These are phyloP conservation scores for Pythium phragmiticola DNA, from an alignment of 352 stramenopile genomes.

Conservation along the genomic window DNA sequence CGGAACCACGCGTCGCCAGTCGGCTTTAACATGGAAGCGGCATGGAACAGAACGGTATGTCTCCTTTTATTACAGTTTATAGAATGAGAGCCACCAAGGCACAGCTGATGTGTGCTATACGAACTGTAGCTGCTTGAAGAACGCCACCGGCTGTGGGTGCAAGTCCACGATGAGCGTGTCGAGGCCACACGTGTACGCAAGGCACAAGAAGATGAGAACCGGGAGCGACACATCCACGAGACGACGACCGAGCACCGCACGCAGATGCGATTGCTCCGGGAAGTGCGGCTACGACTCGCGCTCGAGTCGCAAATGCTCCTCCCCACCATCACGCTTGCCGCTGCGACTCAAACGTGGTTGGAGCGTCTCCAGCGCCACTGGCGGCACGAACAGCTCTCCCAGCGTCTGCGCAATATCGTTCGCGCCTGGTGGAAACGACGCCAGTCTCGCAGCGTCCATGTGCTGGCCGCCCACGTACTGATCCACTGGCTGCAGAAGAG, in stretches of 20 bases:
- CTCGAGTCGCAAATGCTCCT: constrained; percentile 41
- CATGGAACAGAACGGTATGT: constrained; percentile 47
- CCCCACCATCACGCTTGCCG: constrained; percentile 43
- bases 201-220: constrained; percentile 43
- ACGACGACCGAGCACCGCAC: constrained; percentile 47
- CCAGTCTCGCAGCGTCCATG: constrained; percentile 32
- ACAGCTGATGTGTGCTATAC: not conserved
- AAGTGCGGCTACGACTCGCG: constrained; percentile 36
- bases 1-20: constrained; percentile 41
- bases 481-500: constrained; percentile 68
- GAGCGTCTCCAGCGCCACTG: constrained; percentile 36
- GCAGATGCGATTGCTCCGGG: constrained; percentile 39
- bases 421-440: constrained; percentile 48
- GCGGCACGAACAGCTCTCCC: constrained; percentile 36
- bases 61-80: not conserved
- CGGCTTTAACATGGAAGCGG: constrained; percentile 58
- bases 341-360: constrained; percentile 49
- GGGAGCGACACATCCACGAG: constrained; percentile 43
- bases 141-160: constrained; percentile 40
- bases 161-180: constrained; percentile 37
- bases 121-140: constrained; percentile 40
- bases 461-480: constrained; percentile 36
- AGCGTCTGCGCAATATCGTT: constrained; percentile 38
- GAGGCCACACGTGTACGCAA: constrained; percentile 36
- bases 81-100: not conserved